Base-by-base conservation (phyloP, 1,284 basidiomycete genomes). In the Rhodotorula sp. region DNA sequence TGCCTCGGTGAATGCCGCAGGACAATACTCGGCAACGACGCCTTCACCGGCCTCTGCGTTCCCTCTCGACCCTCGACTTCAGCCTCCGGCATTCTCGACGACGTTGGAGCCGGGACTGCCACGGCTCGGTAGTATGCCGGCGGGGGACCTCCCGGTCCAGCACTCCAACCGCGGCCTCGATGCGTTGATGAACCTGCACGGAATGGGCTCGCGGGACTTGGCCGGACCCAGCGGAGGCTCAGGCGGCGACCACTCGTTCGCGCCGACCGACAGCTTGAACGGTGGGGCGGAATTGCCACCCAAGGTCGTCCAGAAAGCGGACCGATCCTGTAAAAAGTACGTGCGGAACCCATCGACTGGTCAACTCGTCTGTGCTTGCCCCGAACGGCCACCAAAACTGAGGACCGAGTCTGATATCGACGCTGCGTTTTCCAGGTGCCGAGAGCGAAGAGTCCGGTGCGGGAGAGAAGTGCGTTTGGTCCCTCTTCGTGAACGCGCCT, bases 361-460 rank as follows among this genome's bases (percentile, higher is more conserved):
- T 10, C 37, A 42, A 14, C 37, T 42, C 37, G 37, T 42, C 37
- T 24, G 15, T 15, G 15, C 45, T 53, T 3, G 6, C 29, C 24
- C 42, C 17, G 24, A n/a, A 7, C 6, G 18, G 6, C 12, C 2
- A 1, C 2, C 33, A 6, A 18, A 7, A 20, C 48, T 6, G 18
- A n/a, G 37, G 10, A 42, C 37, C 10, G 7, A 42, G 37, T 42
- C 42, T 49, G 18, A 29, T 46, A 30, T n/a, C 37, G 8, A 12
- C 14, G 48, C 49, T 20, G 10, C 12, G 2, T 4, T 8, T 22
- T 37, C 3, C 67, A 68, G 67, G 55, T 71, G 69, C 30, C 62
- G 71, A 8, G 62, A 68, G 26, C 26, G 71, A n/a, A 46, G 71
- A 17, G 71, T 73, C 7, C 46, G 71, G 5, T 73, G 71, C 42